phyloP scores from a whole-genome alignment of 768 basidiomycete species.

The Boletales sp. region DNA sequence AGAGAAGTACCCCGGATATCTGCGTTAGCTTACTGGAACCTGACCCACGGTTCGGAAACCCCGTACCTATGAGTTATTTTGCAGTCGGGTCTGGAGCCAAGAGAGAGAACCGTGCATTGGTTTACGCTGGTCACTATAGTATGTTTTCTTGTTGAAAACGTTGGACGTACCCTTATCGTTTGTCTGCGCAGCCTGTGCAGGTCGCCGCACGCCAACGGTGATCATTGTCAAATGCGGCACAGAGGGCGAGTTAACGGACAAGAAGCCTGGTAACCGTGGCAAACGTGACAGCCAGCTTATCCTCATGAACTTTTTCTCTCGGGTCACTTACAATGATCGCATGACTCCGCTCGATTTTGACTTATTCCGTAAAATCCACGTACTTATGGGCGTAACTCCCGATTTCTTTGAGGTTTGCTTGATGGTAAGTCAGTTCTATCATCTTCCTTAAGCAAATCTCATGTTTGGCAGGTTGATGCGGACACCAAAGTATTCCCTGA shows the following conservation, averaged over 20 bases:
- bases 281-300: conserved; percentile 99
- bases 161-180: neutral
- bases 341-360: conserved; percentile 98
- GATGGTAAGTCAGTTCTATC: conserved; percentile 64
- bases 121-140: conserved; percentile 99
- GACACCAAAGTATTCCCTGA: conserved; percentile 95
- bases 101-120: conserved; percentile 91
- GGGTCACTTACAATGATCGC: conserved; percentile 98
- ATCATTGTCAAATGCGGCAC: conserved; percentile 97
- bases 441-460: conserved; percentile 4
- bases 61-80: conserved; percentile 88
- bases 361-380: conserved; percentile 93
- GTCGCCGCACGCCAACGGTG: conserved; percentile 89
- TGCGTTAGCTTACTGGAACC: conserved; percentile 90
- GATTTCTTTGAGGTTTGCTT: conserved; percentile 97
- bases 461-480: conserved; percentile 79
- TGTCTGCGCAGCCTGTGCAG: conserved; percentile 59
- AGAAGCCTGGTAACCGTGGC: conserved; percentile 96
- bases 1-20: conserved; percentile 92
- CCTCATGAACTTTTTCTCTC: conserved; percentile 99
- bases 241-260: conserved; percentile 78
- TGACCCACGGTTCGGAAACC: conserved; percentile 94
- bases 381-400: conserved; percentile 97
- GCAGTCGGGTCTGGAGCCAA: conserved; percentile 91
- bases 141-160: conserved; percentile 32